Evolutionary conservation across 352 stramenopile genomes (phyloP), one percentile per base, ranked within the genome.

Genomic region (Phytophthora sp.): DNA sequence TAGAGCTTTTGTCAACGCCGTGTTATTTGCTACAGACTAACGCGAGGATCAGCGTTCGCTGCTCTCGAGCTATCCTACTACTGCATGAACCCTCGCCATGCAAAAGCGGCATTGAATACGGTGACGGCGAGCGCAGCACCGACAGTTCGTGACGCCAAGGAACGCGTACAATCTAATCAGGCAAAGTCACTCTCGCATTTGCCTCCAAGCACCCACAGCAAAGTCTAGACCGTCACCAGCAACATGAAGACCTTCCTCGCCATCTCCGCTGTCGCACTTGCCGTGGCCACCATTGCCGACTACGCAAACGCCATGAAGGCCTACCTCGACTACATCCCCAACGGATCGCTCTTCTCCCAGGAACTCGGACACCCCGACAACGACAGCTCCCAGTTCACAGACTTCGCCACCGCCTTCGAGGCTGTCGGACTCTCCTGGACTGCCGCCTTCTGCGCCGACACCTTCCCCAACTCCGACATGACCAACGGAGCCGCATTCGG

Each of bases 401-500:
- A 69, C 30, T 79, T 76, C 35, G 66, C 54, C 43, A 73, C 46
- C 24, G 66, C 65, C 38, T 80, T 77, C 31, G 41, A 34, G 13
- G 45, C 54, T 12, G 48, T 52, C 4, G 37, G 48, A 15, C 32
- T 49, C 24, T 57, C 39, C 20, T 80, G 67, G 72, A 63, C 42
- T 3, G 26, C 38, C 1, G 38, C 10, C 8, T 60, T 64, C 31
- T 69, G 61, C 31, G 28, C 21, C 2, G 54, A 56, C 23, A 59
- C 24, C 4, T 65, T 56, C 48, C 43, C 43, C 12, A 50, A 45
- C 23, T 24, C 43, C 18, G 26, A 37, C 35, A 63, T 74, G 44
- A 74, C 67, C n/a, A 65, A 63, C 54, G 70, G 70, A 41, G 62
- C 57, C 15, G 70, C 63, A 9, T 72, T 79, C 54, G 70, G 70